Evolutionary conservation across 1,284 basidiomycete species (phyloP).

Genomic region (Ceratobasidium sp.): DNA sequence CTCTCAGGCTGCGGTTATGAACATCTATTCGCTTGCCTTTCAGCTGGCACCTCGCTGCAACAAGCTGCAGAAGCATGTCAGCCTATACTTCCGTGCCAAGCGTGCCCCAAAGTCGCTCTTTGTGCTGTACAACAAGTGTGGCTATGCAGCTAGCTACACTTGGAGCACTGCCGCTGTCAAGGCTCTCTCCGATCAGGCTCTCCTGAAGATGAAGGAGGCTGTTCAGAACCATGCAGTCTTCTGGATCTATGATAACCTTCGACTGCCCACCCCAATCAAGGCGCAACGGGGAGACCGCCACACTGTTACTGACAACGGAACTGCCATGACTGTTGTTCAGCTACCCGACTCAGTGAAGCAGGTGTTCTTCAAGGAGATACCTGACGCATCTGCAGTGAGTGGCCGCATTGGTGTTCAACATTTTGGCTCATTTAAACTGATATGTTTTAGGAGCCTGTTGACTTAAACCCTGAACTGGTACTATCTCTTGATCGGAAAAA

Average conservation of each 20-base stretch:
- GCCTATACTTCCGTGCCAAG: too few relatives aligned
- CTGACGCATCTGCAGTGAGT: neutral
- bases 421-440: too few relatives aligned
- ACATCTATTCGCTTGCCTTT: conserved; percentile 3
- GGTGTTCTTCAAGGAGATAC: conserved; percentile 7
- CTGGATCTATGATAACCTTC: conserved; percentile 22
- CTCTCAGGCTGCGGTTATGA: conserved; percentile 1
- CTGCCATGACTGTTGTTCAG: conserved; percentile 18
- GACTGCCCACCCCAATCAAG: conserved; percentile 15
- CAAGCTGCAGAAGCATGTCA: neutral
- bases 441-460: too few relatives aligned
- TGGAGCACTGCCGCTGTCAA: neutral
- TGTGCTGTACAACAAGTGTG: conserved; percentile 12
- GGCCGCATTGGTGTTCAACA: too few relatives aligned
- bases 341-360: conserved; percentile 6
- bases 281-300: conserved; percentile 1
- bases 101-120: conserved; percentile 7
- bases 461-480: too few relatives aligned
- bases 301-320: conserved; percentile 20
- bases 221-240: neutral
- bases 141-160: neutral
- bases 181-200: neutral
- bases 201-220: conserved; percentile 3
- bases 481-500: too few relatives aligned
- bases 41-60: neutral